Base-by-base conservation (phyloP, 1,284 basidiomycete genomes). In the Cutaneotrichosporon mucoides region DNA sequence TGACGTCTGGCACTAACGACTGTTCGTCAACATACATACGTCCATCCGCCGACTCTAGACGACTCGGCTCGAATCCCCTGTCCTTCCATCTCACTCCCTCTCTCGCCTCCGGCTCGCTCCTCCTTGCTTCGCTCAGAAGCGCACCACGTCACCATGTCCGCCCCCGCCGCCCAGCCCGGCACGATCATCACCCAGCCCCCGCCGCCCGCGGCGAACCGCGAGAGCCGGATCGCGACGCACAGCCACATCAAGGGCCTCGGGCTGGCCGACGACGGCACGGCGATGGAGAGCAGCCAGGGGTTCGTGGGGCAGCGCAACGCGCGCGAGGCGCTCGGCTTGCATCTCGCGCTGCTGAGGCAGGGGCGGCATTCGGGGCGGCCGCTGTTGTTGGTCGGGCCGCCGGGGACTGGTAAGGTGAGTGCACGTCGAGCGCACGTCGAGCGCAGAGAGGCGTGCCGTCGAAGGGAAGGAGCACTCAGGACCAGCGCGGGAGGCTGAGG, bases 241-340 rank as follows among this genome's bases (percentile, higher is more conserved):
- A 73, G 70, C 49, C 77, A 79, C 64, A 79, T 79, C 79, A 96
- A 95, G 80, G 95, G 94, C 9, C 87, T 99, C 16, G 95, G 96
- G 6, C 82, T 99, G 54, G 88, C 85, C 42, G 79, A 89, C 55
- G 92, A 97, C 66, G 95, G 95, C 1, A 82, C 83, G 56, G 94
- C 92, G 0, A 81, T 83, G 42, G 76, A 82, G 11, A 87, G 89
- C 64, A 82, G 84, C 8, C 88, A 89, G 60, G 95, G 96, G 0
- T 97, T 98, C 75, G 84, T 98, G 53, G 94, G 95, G 0, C 94
- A 99, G 74, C 84, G 81, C 24, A 86, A 85, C 67, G 95, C 95
- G 15, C 84, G 96, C 67, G 95, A 99, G 84, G 93, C 76, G 9
- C 60, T 77, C 16, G 76, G 76, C 8, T 59, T 78, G 43, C 76